Evolutionary conservation across 2,329 filamentous ascomycete species (phyloP), one percentile per base, ranked within the genome.

Genomic region (Aspergillus calidoustus): DNA sequence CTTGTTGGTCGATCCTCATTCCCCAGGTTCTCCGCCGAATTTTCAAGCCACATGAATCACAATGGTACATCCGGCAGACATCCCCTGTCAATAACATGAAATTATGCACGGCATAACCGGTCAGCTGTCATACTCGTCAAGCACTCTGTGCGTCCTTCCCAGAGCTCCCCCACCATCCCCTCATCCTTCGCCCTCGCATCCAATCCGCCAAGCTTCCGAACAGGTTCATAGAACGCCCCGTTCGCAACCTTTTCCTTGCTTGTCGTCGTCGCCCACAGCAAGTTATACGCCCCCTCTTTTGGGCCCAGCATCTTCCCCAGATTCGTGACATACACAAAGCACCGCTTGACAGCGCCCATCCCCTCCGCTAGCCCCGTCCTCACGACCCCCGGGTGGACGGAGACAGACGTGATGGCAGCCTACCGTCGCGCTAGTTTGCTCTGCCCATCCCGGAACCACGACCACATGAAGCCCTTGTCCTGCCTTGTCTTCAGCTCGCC

Each of bases 391-490:
- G 81, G 81, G 59, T 81, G 77, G 1, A 83, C 61, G 0, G 76
- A 66, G 3, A 80, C 71, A 7, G 69, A 67, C 1, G 70, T 74
- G 23, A 82, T 72, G 7, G 68, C 62, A 0, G 79, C 75, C 54
- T 81, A 76, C 11, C 71, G 74, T 38, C 69, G 64, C 1, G 83
- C 83, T 2, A 84, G 69, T 65, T 85, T 84, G 51, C 75, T 78
- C 63, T 82, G 79, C 0, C 78, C 81, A 64, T 81, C 81, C 15
- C 76, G 71, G 5, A 63, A 61, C 71, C 76, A 79, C 8, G 70
- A 63, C 28, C 75, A 74, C 2, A 60, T 58, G 3, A 61, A 22
- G 2, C 59, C 22, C 13, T 43, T 43, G 51, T 65, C 38, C 28
- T 68, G 62, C 0, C 30, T 28, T 7, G 68, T 66, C 2, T 51